Evolutionary conservation across 2,329 filamentous ascomycete genomes (phyloP), one percentile per base, ranked within the genome.

Genomic region (Leptographium flavum): DNA sequence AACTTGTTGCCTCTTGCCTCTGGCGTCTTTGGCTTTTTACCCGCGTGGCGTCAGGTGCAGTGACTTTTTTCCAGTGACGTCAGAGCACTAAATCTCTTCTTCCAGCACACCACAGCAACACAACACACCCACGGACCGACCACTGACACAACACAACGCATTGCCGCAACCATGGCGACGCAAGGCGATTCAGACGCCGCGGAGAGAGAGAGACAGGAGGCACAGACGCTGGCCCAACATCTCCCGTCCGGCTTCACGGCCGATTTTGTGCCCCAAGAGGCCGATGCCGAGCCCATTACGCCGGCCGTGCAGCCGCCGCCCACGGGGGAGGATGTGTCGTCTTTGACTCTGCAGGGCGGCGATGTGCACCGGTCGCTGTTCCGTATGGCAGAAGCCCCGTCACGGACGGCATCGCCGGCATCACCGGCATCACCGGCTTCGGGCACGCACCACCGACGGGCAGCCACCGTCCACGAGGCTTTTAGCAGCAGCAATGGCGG

Each of bases 341-440:
- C 83, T 0, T 65, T 87, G 44, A 75, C 69, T 47, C 68, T 87
- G 3, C 82, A 83, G 56, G 83, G 83, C 43, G 83, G 83, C 35
- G 83, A 88, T 55, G 81, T 88, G 21, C 83, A 87, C 57, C 78
- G 83, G 30, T 81, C 85, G 54, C 72, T 88, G 30, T 88, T 83
- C 70, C 82, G 76, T 57, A 78, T 86, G 54, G 51, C 51, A 27
- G 76, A 80, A 49, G 76, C 78, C 15, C 68, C 76, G 33, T 63
- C 60, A 58, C 59, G 71, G 55, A 54, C 45, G 39, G 32, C 7
- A 13, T 39, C 15, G 31, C 22, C 37, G 30, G 25, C 46, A 21
- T 31, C 40, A 17, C 22, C 43, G 4, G 17, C 33, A 17, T 11
- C 35, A 1, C 13, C 41, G 28, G n/a, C n/a, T n/a, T n/a, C n/a